Evolutionary conservation across 495 filamentous ascomycete species (phyloP), one percentile per base, ranked within the genome.

Genomic region (Xylaria flabelliformis): DNA sequence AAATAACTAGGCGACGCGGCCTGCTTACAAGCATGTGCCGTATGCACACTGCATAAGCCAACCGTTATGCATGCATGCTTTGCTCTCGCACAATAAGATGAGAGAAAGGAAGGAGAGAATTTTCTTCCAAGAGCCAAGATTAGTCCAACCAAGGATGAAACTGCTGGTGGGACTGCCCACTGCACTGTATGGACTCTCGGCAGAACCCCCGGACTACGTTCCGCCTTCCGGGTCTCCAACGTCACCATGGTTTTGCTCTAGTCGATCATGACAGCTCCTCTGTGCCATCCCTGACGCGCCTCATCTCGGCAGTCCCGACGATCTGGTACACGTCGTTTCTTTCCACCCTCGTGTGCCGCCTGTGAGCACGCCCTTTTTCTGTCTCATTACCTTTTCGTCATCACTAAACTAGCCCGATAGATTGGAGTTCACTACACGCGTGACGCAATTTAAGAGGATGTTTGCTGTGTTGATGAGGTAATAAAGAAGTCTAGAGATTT

Each of bases 301-400:
- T 69, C 51, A 69, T 69, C 67, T 69, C 67, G 67, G 67, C 55
- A 61, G 67, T 69, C 53, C 67, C 67, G 56, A 50, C 53, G 39
- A 69, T 46, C 19, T 69, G 67, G 67, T 69, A 69, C 56, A 61
- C 41, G 50, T 69, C 56, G 26, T 9, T 62, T 67, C n/a, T 67
- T 41, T 15, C 1, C 19, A 9, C 13, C 24, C 39, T 32, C 24
- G 3, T 42, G 21, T 55, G 15, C 51, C 51, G 51, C 51, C 21
- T 4, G 24, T 6, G 59, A 24, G 19, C 34, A 39, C 36, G 32
- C 19, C 36, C 36, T 63, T 44, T 63, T 42, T 21, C 10, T 7
- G 41, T n/a, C n/a, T 44, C 21, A 39, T 44, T 29, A 2, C 6
- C 4, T 24, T 32, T 19, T 36, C 32, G 17, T 32, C 48, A 2